Percentiles rank a stretch among this genome's conserved stretches.
These are phyloP conservation scores for Paracoccidioides brasiliensis DNA, from an alignment of 2,329 filamentous ascomycete species.

Conservation along the genomic window DNA sequence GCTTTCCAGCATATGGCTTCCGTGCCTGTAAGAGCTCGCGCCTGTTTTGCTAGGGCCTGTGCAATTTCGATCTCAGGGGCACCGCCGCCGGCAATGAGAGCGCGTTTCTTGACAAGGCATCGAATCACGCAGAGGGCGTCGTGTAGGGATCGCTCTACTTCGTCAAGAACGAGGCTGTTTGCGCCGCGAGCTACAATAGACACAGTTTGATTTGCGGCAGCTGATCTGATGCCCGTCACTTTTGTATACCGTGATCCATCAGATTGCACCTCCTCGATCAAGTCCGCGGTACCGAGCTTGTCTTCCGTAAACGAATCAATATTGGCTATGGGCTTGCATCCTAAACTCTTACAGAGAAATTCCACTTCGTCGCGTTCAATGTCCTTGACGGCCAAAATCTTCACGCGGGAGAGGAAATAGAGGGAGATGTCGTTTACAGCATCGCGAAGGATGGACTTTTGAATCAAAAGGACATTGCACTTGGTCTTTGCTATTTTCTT, in stretches of 20 bases:
- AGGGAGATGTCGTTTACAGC: conserved; percentile 95
- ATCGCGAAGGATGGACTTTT: conserved; percentile 95
- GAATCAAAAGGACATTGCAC: conserved; percentile 95
- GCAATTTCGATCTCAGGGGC: conserved; percentile 95
- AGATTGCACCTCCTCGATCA: conserved; percentile 82
- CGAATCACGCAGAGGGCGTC: conserved; percentile 96
- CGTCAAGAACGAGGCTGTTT: conserved; percentile 87
- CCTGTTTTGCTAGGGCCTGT: conserved; percentile 66
- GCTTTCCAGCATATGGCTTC: conserved; percentile 99
- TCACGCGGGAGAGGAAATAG: conserved; percentile 94
- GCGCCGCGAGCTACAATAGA: conserved; percentile 90
- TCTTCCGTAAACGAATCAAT: conserved; percentile 98
- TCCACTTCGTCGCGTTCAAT: conserved; percentile 98
- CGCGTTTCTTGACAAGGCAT: conserved; percentile 98
- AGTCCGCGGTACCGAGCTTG: conserved; percentile 85
- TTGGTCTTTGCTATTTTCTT: conserved; percentile 99
- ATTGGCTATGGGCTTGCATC: conserved; percentile 97
- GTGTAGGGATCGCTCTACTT: conserved; percentile 92
- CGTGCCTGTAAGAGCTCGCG: conserved; percentile 73
- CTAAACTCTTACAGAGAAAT: conserved; percentile 97
- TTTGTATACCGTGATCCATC: conserved; percentile 88
- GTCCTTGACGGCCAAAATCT: conserved; percentile 91
- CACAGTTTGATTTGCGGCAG: conserved; percentile 63
- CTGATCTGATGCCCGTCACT: conserved; percentile 76
- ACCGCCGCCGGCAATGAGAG: conserved; percentile 92